phyloP scores from a whole-genome alignment of 306 rosid species.

The Vachellia collinsii region DNA sequence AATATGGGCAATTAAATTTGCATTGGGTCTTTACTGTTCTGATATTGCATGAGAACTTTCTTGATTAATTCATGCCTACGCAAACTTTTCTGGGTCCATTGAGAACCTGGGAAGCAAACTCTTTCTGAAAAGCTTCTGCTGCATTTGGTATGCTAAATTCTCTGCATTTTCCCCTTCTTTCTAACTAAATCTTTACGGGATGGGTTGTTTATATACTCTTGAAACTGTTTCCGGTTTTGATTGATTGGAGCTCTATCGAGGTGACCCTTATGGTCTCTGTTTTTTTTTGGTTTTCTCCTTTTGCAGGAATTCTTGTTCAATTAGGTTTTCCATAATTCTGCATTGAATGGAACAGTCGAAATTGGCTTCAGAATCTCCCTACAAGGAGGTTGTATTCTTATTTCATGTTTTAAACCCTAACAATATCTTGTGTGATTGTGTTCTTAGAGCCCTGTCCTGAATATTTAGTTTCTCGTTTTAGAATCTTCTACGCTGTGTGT shows the following conservation, averaged over 20 bases:
- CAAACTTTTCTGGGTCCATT: conserved; percentile 35
- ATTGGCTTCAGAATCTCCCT: conserved; percentile 55
- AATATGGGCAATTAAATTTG: conserved; percentile 45
- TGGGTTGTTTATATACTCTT: conserved; percentile 36
- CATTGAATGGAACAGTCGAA: conserved; percentile 65
- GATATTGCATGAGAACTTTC: conserved; percentile 36
- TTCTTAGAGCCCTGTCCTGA: conserved; percentile 22
- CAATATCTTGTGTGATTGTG: conserved; percentile 23
- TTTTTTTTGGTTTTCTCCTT: conserved; percentile 2
- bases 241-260: conserved; percentile 35
- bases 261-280: conserved; percentile 31
- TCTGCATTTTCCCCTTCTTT: conserved; percentile 32
- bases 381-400: conserved; percentile 65
- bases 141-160: conserved; percentile 48
- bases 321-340: conserved; percentile 41
- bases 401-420: conserved; percentile 38
- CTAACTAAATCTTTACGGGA: conserved; percentile 18
- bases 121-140: conserved; percentile 34
- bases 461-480: conserved; percentile 13
- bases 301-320: conserved; percentile 49
- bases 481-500: conserved; percentile 39
- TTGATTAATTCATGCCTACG: conserved; percentile 42
- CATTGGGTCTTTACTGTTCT: conserved; percentile 37
- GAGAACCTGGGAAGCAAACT: conserved; percentile 43
- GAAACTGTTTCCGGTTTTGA: conserved; percentile 42